A percentile compares a stretch with the other conserved stretches of the same genome.
Conservation (phyloP, 352 stramenopile genomes). For the Pythium myriotylum region DNA sequence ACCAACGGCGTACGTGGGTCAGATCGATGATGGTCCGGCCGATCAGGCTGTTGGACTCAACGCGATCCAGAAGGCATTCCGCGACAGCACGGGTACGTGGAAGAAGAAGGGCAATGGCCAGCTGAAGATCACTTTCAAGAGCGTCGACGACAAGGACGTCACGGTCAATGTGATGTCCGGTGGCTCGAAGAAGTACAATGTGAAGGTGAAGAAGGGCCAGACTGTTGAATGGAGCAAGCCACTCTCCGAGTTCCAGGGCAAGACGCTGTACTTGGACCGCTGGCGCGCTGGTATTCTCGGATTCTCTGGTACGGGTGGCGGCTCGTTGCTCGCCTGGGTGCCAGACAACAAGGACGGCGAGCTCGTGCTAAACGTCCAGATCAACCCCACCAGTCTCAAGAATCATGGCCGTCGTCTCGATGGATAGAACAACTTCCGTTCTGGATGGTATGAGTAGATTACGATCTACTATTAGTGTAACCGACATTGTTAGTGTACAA, state of each 20-base stretch:
- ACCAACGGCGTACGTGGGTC: no score
- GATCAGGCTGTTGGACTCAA: no score
- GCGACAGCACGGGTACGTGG: no score
- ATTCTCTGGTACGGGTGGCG: conserved; percentile 55
- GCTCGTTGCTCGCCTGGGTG: conserved; percentile 40
- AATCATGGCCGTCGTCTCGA: conserved; percentile 8
- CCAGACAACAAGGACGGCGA: conserved; percentile 12
- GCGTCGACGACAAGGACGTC: conserved; percentile 45
- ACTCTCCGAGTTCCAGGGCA: conserved; percentile 41
- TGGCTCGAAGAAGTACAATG: conserved; percentile 41
- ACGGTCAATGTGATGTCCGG: conserved; percentile 54
- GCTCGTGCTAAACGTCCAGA: conserved; percentile 5
- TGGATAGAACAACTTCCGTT: not conserved
- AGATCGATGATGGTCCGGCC: no score
- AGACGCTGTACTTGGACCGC: conserved; percentile 73
- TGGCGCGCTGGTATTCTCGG: conserved; percentile 59
- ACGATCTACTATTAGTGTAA: not conserved
- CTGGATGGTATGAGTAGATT: not conserved
- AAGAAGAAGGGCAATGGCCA: conserved; percentile 37
- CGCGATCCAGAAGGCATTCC: no score
- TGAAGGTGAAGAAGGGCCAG: conserved; percentile 37
- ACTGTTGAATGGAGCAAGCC: conserved; percentile 40
- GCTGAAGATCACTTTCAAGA: conserved; percentile 45
- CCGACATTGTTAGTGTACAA: not conserved
- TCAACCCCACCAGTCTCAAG: conserved; percentile 19